Evolutionary conservation across 164 flowering plant species (phyloP), one percentile per base, ranked within the genome.

Genomic region (Tetracentron sinense): DNA sequence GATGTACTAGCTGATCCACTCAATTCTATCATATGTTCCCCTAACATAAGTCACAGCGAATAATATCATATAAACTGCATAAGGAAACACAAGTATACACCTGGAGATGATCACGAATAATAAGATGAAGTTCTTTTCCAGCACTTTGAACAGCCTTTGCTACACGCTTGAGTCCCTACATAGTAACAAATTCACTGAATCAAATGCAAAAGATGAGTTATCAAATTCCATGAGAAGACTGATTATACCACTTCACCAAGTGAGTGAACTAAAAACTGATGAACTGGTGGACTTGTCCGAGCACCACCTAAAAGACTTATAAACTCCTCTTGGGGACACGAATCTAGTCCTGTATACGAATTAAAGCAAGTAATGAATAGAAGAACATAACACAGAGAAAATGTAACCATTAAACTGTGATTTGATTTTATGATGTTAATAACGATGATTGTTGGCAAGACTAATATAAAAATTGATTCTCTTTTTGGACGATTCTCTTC

Each of bases 241-340:
- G 30, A 58, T 20, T 69, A 69, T 86, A 94, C 99, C 86, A 58
- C 80, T 89, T 94, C 99, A 51, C 92, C 90, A 66, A 94, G 95
- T 70, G 97, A 78, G 75, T 80, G 88, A 55, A 85, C 96, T 49
- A 94, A 79, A 82, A 94, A 94, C 63, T 91, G 99, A 76, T 94
- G 96, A 72, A 91, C 56, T 46, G 97, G 75, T 46, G 97, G 93
- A 79, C 97, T 91, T 56, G 86, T 88, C 46, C 96, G 80, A 63
- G 97, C 95, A 79, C 99, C 99, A 73, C 86, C 81, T 63, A 94
- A 69, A 65, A 94, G 88, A 79, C 96, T 91, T 17, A 91, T 67
- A 66, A 94, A 82, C 77, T 94, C 99, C 73, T 91, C 99, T 66
- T 91, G 91, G 53, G 99, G 83, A 69, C 82, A 77, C 25, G 97